A percentile compares a stretch with the other conserved stretches of the same genome.
These are phyloP conservation scores for Ziziphus jujuba DNA, from an alignment of 306 rosid genomes.

Conservation along the genomic window DNA sequence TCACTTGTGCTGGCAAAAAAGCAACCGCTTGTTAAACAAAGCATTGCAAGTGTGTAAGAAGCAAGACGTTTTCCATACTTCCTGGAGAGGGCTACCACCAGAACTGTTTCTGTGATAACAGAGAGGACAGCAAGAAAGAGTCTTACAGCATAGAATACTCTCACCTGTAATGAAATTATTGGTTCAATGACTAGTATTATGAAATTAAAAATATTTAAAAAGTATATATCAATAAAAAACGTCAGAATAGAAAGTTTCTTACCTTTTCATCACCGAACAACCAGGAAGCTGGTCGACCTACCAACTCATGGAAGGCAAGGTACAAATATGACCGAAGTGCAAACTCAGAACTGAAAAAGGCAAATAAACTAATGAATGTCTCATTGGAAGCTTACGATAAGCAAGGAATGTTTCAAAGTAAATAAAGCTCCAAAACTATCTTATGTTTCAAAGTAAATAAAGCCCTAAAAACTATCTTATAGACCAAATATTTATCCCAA, in stretches of 20 bases:
- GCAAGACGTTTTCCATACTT: conserved; percentile 92
- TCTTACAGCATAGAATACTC: conserved; percentile 90
- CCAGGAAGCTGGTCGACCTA: conserved; percentile 89
- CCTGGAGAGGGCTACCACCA: conserved; percentile 84
- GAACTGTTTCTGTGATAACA: conserved; percentile 73
- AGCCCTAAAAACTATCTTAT: not conserved
- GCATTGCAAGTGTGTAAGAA: conserved; percentile 92
- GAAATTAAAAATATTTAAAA: conserved; percentile 3
- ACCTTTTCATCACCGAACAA: conserved; percentile 78
- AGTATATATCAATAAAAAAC: not conserved
- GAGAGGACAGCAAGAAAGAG: conserved; percentile 81
- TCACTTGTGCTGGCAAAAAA: conserved; percentile 98
- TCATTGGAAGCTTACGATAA: conserved; percentile 3
- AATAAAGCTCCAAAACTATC: not conserved
- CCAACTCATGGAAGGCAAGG: conserved; percentile 81
- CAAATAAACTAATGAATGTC: conserved; percentile 20
- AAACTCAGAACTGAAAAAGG: conserved; percentile 83
- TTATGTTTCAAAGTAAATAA: not conserved
- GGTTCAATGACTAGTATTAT: conserved; percentile 13
- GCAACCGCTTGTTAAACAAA: conserved; percentile 94
- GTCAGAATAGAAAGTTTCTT: conserved; percentile 22
- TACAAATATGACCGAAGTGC: conserved; percentile 94
- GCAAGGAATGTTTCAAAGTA: conserved; percentile 1
- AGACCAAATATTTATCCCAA: not conserved
- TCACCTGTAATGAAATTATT: conserved; percentile 55